Base-by-base conservation (phyloP, 371 early-diverging fungal genomes). In the Edhazardia aedis region DNA sequence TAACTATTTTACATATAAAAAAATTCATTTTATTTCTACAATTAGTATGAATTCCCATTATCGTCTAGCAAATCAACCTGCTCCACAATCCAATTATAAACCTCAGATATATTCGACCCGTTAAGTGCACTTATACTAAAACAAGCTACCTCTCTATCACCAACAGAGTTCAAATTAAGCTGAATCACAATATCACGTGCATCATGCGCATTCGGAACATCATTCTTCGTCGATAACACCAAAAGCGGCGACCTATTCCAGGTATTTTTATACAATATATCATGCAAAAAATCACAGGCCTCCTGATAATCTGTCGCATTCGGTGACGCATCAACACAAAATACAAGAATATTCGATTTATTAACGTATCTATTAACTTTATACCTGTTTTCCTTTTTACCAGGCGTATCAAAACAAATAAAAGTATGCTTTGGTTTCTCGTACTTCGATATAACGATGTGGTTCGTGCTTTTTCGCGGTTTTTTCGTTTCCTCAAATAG, bases 201-300 rank as follows among this genome's bases (percentile, higher is more conserved):
- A 9, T 37, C 55, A 11, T 44, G 21, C 24, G 54, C 55, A 9
- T 40, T 43, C 22, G 43, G 30, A 42, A 49, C 26, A 33, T 67
- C 68, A 50, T 63, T 67, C 45, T 67, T 63, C 12, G 68, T 61
- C 30, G 64, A 59, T 25, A 63, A 44, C 22, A 67, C 51, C 18
- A 67, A 55, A 24, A 67, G 51, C 23, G 53, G 59, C 22, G 30
- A 49, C 30, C 43, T 58, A 3, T 18, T 51, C 23, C 53, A 16
- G 22, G 38, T 53, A 47, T 64, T 67, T 55, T 56, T 60, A 37
- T 58, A 30, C 14, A 67, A 40, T 18, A 67, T 12, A 4, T 42
- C 29, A 14, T 33, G 30, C 16, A 67, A 33, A 28, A 57, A 54
- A n/a, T 51, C 28, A 36, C 58, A 63, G 43, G 59, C 55, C 23